Evolutionary conservation across 768 basidiomycete species (phyloP).

Genomic region (Coprinopsis marcescibilis): DNA sequence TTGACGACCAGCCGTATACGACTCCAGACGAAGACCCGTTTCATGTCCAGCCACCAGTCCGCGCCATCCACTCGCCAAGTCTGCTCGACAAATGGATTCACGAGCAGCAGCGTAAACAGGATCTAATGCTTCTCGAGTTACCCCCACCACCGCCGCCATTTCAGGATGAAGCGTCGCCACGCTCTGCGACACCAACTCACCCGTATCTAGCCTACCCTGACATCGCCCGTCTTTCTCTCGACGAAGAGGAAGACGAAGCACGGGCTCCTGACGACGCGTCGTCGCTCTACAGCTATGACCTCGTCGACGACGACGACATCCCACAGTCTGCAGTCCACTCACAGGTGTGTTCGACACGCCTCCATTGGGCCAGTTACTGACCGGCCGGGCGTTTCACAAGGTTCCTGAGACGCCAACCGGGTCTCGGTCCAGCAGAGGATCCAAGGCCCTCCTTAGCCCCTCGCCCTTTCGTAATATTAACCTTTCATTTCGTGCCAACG

Average conservation of each 20-base stretch:
- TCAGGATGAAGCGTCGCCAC: neutral
- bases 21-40: conserved; percentile 49
- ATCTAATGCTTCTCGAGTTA: neutral
- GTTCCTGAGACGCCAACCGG: conserved; percentile 23
- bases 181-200: conserved; percentile 25
- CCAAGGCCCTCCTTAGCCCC: conserved; percentile 30
- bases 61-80: conserved; percentile 33
- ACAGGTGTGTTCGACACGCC: conserved; percentile 12
- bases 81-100: conserved; percentile 50
- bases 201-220: conserved; percentile 41
- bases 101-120: conserved; percentile 32
- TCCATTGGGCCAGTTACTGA: conserved; percentile 11
- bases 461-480: conserved; percentile 38
- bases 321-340: conserved; percentile 22
- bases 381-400: conserved; percentile 20
- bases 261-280: conserved; percentile 4
- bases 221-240: conserved; percentile 20
- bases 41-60: conserved; percentile 29
- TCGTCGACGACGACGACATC: conserved; percentile 47
- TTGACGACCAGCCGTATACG: conserved; percentile 43
- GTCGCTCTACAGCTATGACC: conserved; percentile 39
- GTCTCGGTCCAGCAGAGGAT: conserved; percentile 27
- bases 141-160: conserved; percentile 4
- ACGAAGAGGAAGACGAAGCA: conserved; percentile 22
- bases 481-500: conserved; percentile 39